Base-by-base conservation (phyloP, 169 alveolate species). In the Plasmodium knowlesi region DNA sequence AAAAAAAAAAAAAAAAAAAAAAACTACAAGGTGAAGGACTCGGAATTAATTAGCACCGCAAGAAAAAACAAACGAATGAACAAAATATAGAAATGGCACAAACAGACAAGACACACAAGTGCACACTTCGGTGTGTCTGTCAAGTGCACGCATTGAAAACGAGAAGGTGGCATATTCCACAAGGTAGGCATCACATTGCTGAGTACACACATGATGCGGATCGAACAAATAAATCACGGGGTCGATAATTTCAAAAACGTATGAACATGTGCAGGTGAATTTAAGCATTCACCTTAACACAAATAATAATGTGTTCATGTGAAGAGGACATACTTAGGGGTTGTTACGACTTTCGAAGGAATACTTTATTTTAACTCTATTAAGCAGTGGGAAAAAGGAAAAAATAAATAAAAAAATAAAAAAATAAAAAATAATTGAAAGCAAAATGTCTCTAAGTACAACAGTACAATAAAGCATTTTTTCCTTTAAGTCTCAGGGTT, bases 391-490 rank as follows among this genome's bases (percentile, higher is more conserved):
- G 53, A 16, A 6, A 39, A 76, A 12, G 53, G 19, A 78, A 39
- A 41, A 41, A 41, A 78, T 5, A 37, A 76, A 25, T 37, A 3
- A 76, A 32, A 73, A 73, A 78, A 78, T 41, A 79, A 79, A n/a
- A n/a, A 76, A 25, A 76, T 16, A 76, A 32, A 73, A 73, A 78
- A 78, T 41, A 79, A 79, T 43, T 43, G 32, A 37, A 79, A 41
- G 57, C 25, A 0, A 79, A 79, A 34, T 43, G 78, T 80, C 19
- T 53, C 37, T 46, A 57, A 78, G 88, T n/a, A 39, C 88, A 53
- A 81, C 88, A 81, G 37, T 37, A 81, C 30, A 81, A 50, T 50
- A 19, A 16, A 8, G 19, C 25, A 30, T 81, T 81, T 81, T 50
- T 81, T 81, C 5, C n/a, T 81, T 50, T 53, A 5, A 28, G 3